Base-by-base conservation (phyloP, 2,329 filamentous ascomycete species). In the Verticillium tricorpus region DNA sequence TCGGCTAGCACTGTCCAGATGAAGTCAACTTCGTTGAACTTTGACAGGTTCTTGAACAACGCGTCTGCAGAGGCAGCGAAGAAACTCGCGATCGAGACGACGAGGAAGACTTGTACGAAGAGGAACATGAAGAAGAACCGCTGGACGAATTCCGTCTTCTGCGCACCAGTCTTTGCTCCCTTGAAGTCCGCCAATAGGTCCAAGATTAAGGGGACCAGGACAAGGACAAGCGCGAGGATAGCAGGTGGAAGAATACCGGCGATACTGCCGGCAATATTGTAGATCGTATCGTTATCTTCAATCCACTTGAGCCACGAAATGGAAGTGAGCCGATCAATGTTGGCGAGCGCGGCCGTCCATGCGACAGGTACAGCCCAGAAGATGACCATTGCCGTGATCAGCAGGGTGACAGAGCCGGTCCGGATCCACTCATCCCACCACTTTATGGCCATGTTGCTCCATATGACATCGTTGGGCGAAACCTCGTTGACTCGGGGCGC, bases 381-480 rank as follows among this genome's bases (percentile, higher is more conserved):
- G 66, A 97, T 80, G 58, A 96, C 85, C 83, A 98, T 92, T 6
- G 82, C 90, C 39, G 82, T 74, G 8, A 96, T 88, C 28, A 90
- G 68, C 8, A 78, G 75, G 34, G 92, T 77, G 12, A 94, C 89
- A 9, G 89, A 72, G 39, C 80, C 83, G 2, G 87, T 88, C 32
- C 92, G 86, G 34, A 92, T 70, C 82, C 94, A 97, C 61, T 89
- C 85, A 65, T 94, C 89, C 93, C 93, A 98, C 94, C 95, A 98
- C 60, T 85, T 87, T 68, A 97, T 90, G 0, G 92, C 93, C 89
- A 99, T 94, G 71, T 99, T 99, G 67, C 96, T 92, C 95, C 95
- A 99, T 50, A 96, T 84, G 9, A 99, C 92, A 72, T 98, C 93
- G 54, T 89, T 89, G 0, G 95, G 95, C 7, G 93, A 92, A 56